Percentiles rank a stretch among this genome's conserved stretches.
These are phyloP conservation scores for Epichloe sibirici DNA, from an alignment of 2,329 filamentous ascomycete genomes.

Conservation along the genomic window DNA sequence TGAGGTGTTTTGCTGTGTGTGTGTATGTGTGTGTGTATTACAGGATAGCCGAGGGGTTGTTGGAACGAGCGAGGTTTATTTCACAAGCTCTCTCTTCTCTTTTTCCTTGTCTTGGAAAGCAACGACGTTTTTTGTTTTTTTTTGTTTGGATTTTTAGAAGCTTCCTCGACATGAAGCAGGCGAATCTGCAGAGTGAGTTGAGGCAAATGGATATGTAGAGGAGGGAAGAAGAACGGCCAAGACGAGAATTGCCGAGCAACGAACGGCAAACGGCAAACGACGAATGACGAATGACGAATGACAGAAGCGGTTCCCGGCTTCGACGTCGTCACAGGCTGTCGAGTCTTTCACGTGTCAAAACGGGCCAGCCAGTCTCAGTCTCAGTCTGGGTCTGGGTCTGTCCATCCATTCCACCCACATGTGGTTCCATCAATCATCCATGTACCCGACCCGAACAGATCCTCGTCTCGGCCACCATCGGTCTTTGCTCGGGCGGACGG, in stretches of 20 bases:
- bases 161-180: neutral
- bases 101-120: neutral
- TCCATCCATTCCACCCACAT: no score
- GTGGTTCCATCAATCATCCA: no score
- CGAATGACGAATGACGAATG: no score
- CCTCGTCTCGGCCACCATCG: constrained; percentile 20
- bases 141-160: neutral
- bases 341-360: constrained; percentile 23
- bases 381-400: constrained; percentile 4
- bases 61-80: no score
- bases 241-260: constrained; percentile 2
- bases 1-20: neutral
- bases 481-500: constrained; percentile 24
- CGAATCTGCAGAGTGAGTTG: neutral
- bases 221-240: neutral
- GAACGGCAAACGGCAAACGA: no score
- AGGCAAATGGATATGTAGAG: neutral
- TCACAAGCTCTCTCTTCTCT: neutral
- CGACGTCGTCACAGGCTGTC: constrained; percentile 5
- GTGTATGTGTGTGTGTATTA: no score
- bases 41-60: no score
- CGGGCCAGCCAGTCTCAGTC: neutral
- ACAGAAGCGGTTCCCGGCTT: neutral
- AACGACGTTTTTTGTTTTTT: neutral
- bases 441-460: no score